Evolutionary conservation across 176 grass and related monocot species (phyloP), one percentile per base, ranked within the genome.

Genomic region (Puya raimondii): DNA sequence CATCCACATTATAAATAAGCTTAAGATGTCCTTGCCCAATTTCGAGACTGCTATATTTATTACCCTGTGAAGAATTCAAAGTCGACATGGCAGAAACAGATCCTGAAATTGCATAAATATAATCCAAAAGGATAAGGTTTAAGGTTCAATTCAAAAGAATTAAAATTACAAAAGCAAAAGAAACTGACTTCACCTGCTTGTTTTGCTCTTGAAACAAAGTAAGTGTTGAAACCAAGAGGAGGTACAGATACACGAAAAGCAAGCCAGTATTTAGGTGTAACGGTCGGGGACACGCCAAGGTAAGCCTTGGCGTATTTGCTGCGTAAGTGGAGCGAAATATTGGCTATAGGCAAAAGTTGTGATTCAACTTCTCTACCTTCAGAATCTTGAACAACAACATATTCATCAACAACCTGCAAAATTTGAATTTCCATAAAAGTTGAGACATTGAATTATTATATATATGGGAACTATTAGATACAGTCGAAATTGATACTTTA

Each of bases 211-310:
- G 85, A 87, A 12, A 96, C 73, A 80, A 96, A 87, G 49, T 92
- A 96, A 76, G 92, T 96, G 64, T 75, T 83, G 15, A 96, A 96
- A 83, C 92, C 88, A 83, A 96, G 86, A 66, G 92, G 75, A 50
- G 83, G 81, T 64, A 85, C 61, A 56, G 88, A 91, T 65, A 83
- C 92, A 22, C 86, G 67, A 76, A 96, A 96, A 83, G 74, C 83
- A 74, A 96, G 79, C 92, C 92, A 96, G 91, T 80, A 96, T 79
- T 92, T 91, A 49, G 92, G 86, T 12, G 80, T 81, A 75, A 51
- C 64, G 74, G 23, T 68, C 56, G 86, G 71, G 22, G 27, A 79
- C 33, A 67, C 73, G 61, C 85, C 88, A 33, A 91, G 64, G 73
- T 91, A 91, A 72, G 83, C 83, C 83, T 96, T 88, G 70, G 85